phyloP scores from a whole-genome alignment of 2,329 filamentous ascomycete genomes.

The Colletotrichum incanum region DNA sequence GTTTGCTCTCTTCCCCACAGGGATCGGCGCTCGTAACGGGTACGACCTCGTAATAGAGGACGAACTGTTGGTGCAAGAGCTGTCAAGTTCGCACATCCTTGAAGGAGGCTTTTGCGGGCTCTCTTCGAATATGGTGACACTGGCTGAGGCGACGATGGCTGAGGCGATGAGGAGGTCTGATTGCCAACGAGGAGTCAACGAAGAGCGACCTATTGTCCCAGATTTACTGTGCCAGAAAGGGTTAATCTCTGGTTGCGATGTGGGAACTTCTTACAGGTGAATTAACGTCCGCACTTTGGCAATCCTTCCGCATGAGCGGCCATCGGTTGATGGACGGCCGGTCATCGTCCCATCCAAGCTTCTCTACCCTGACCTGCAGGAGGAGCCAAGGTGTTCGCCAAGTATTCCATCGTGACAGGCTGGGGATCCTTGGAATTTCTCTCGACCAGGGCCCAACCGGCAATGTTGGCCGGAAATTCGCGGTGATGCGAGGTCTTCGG shows the following conservation, averaged over 20 bases:
- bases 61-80: background rate
- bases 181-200: background rate
- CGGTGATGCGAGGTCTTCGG: background rate
- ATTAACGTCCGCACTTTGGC: background rate
- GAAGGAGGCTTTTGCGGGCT: no score
- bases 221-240: background rate
- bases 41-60: constrained; percentile 36
- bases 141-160: background rate
- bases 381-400: constrained; percentile 17
- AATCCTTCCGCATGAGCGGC: background rate
- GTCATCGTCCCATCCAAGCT: background rate
- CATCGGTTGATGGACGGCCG: constrained; percentile 5
- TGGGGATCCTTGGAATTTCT: background rate
- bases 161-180: background rate
- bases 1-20: constrained; percentile 37
- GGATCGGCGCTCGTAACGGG: constrained; percentile 30
- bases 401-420: background rate
- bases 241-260: background rate
- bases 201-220: background rate
- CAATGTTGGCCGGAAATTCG: constrained; percentile 5
- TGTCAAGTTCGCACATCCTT: constrained; percentile 28
- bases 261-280: background rate
- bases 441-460: background rate
- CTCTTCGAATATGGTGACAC: background rate
- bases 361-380: background rate